These are phyloP conservation scores for Paramecium caudatum DNA, from an alignment of 73 alveolate species.

Conservation along the genomic window DNA sequence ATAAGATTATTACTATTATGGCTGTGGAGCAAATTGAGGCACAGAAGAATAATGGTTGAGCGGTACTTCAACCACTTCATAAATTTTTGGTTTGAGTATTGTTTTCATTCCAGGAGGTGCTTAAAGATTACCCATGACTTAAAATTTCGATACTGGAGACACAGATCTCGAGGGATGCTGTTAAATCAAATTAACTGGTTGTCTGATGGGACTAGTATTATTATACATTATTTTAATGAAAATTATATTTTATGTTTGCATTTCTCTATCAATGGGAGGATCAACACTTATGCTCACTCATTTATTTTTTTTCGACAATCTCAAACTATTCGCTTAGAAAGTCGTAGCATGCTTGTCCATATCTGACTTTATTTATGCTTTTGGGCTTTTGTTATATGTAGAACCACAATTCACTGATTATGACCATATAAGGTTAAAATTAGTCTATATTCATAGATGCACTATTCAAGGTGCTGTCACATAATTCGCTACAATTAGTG, in stretches of 20 bases:
- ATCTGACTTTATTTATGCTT: neutral
- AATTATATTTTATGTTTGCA: slow-evolving; percentile 23
- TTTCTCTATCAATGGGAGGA: slow-evolving; percentile 47
- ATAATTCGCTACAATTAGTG: slow-evolving; percentile 27
- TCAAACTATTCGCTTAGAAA: slow-evolving; percentile 10
- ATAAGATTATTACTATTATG: neutral
- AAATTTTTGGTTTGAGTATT: slow-evolving; percentile 53
- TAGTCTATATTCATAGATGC: neutral
- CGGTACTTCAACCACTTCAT: slow-evolving; percentile 69
- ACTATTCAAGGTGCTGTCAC: slow-evolving; percentile 32
- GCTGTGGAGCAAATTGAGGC: neutral
- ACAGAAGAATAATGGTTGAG: neutral
- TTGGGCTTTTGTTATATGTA: slow-evolving; percentile 25
- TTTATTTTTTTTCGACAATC: slow-evolving; percentile 40
- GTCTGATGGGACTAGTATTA: neutral
- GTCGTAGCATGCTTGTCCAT: slow-evolving; percentile 11
- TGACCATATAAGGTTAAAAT: neutral
- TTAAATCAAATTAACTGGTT: neutral
- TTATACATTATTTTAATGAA: slow-evolving; percentile 28
- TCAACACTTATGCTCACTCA: slow-evolving; percentile 39
- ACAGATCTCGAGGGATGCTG: neutral
- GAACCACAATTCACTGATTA: neutral
- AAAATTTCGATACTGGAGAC: slow-evolving; percentile 52
- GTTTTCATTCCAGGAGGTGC: slow-evolving; percentile 73
- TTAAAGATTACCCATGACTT: slow-evolving; percentile 14